A percentile compares a stretch with the other conserved stretches of the same genome.
These are phyloP conservation scores for Parietaria judaica DNA, from an alignment of 306 rosid genomes.

Conservation along the genomic window DNA sequence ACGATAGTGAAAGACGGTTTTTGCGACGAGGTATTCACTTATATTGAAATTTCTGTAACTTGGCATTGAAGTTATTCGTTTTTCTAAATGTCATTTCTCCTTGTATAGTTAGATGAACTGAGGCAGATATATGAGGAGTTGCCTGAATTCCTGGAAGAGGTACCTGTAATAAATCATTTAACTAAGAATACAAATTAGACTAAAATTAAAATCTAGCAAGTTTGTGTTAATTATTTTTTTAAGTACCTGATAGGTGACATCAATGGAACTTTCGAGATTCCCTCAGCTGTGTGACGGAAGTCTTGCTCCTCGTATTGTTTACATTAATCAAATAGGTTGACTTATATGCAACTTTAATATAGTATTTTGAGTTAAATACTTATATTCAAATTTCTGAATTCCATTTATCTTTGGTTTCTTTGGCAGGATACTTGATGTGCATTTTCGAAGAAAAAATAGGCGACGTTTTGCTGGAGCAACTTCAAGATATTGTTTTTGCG, in stretches of 20 bases:
- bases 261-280: conserved; percentile 57
- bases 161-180: conserved; percentile 23
- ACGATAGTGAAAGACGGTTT: conserved; percentile 91
- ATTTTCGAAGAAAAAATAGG: conserved; percentile 69
- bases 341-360: conserved; percentile 7
- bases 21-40: conserved; percentile 67
- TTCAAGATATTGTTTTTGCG: conserved; percentile 67
- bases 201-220: background rate
- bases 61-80: conserved; percentile 7
- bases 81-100: conserved; percentile 9
- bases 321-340: conserved; percentile 87
- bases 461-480: conserved; percentile 49
- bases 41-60: background rate
- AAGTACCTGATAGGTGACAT: conserved; percentile 53
- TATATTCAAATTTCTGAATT: background rate
- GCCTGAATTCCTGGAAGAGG: conserved; percentile 91
- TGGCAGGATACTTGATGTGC: conserved; percentile 84
- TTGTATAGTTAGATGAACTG: conserved; percentile 81
- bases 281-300: conserved; percentile 54
- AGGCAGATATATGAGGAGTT: conserved; percentile 92
- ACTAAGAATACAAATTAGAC: background rate
- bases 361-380: background rate
- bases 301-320: conserved; percentile 62
- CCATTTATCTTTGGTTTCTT: conserved; percentile 12
- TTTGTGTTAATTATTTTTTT: conserved; percentile 12